phyloP scores from a whole-genome alignment of 805 yeast species.

The Blastobotrys peoriensis region DNA sequence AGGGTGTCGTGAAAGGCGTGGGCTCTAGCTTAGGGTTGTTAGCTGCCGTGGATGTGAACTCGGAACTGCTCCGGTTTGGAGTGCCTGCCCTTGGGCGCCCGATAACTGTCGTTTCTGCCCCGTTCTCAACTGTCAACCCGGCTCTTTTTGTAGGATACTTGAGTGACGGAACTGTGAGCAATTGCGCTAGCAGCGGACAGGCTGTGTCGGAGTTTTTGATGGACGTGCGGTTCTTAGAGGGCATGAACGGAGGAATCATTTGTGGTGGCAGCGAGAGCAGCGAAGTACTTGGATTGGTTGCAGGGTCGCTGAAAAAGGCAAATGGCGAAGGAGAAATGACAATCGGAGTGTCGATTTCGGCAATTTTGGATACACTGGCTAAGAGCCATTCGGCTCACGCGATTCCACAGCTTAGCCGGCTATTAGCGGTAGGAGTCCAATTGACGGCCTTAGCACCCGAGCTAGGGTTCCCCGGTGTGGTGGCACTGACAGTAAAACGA shows the following conservation, averaged over 20 bases:
- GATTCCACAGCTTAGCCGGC: background rate
- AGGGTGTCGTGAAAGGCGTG: too few relatives aligned
- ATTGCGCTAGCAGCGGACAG: conserved; percentile 12
- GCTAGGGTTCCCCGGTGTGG: conserved; percentile 7
- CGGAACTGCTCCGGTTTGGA: background rate
- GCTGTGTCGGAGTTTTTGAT: conserved; percentile 17
- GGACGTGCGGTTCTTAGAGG: conserved; percentile 30
- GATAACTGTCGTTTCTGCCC: conserved; percentile 24
- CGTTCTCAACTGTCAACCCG: conserved; percentile 31
- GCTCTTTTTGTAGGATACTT: conserved; percentile 29
- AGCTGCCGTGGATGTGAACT: background rate
- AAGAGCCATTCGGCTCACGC: conserved; percentile 1
- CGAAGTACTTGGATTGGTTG: conserved; percentile 25
- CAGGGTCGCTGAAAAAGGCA: conserved; percentile 23
- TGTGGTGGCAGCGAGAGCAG: conserved; percentile 2
- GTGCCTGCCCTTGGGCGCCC: background rate
- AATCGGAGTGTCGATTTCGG: conserved; percentile 21
- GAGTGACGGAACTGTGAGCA: conserved; percentile 25
- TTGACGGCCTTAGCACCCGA: background rate
- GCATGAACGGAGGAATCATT: conserved; percentile 32
- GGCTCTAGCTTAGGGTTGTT: background rate
- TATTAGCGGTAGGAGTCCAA: background rate
- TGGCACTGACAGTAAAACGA: conserved; percentile 11
- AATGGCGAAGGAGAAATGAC: conserved; percentile 30
- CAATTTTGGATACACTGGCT: background rate